Conservation (phyloP, 2,329 filamentous ascomycete genomes). For the Periconia macrospinosa region DNA sequence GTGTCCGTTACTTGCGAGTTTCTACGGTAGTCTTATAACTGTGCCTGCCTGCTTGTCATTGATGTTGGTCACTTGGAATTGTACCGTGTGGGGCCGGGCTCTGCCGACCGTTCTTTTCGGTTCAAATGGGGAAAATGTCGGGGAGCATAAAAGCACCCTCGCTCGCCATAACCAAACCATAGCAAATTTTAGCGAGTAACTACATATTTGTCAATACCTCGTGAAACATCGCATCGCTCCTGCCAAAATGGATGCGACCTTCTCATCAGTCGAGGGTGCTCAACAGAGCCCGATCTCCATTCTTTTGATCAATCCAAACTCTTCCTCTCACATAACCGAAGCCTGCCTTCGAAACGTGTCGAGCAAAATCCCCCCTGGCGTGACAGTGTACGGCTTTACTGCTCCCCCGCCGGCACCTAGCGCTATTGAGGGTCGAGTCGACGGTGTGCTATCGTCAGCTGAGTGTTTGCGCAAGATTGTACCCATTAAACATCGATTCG, state of each 20-base stretch:
- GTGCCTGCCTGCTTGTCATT: no score
- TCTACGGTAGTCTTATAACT: no score
- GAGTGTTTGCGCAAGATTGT: background rate
- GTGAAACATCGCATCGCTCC: no score
- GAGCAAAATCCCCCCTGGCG: background rate
- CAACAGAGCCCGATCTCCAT: background rate
- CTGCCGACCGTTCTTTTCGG: no score
- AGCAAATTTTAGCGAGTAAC: no score
- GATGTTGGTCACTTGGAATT: no score
- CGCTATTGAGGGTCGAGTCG: background rate
- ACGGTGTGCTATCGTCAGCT: background rate
- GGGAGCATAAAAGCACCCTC: no score
- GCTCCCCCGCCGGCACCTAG: background rate
- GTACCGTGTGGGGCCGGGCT: no score
- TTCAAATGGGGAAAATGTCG: no score
- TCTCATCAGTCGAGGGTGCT: background rate
- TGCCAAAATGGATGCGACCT: background rate
- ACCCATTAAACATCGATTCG: background rate
- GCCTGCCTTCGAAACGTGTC: background rate
- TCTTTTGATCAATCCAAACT: background rate
- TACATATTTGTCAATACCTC: no score
- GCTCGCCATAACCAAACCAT: no score
- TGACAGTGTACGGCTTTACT: background rate
- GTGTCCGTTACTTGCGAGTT: no score
- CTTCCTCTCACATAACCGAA: background rate